Base-by-base conservation (phyloP, 2,329 filamentous ascomycete genomes). In the Calycina herbarum region DNA sequence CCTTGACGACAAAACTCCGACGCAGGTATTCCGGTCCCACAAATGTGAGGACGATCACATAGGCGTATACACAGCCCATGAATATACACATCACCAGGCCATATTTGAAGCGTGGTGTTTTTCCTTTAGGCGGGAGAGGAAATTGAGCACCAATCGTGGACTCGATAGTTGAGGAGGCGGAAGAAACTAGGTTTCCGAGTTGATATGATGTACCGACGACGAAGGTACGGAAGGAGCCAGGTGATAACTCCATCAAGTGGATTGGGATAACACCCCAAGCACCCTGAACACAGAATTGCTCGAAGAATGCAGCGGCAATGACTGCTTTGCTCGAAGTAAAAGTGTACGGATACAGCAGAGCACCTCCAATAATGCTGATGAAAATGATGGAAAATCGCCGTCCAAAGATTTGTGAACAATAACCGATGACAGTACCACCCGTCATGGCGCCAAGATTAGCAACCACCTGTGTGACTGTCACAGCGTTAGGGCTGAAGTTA, bases 61-160 rank as follows among this genome's bases (percentile, higher is more conserved):
- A 88, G 31, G 74, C 83, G 71, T 85, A 96, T 0, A 64, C 61
- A 27, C 61, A 66, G 13, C 64, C 93, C 90, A 97, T 93, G 78
- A 97, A 96, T 74, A 96, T 95, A 74, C 89, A 92, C 69, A 96
- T 94, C 10, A 96, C 92, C 71, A 89, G 89, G 48, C 92, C 92
- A 71, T 96, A 96, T 66, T 92, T 80, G 76, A 89, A 92, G 2
- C 89, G 81, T 58, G 78, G 76, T 0, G 79, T 82, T 0, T 78
- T 75, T 20, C 82, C 76, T 0, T 83, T 84, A 0, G 85, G 79
- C 0, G 87, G 82, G 2, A 96, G 82, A 0, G 91, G 91, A 76
- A 92, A 95, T 85, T 79, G 83, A 73, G 93, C 89, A 1, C 90
- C 83, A 61, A 93, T 83, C 13, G 88, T 89, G 67, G 93, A 92